Evolutionary conservation across 2,329 filamentous ascomycete species (phyloP), one percentile per base, ranked within the genome.

Genomic region (Anisogramma anomala): DNA sequence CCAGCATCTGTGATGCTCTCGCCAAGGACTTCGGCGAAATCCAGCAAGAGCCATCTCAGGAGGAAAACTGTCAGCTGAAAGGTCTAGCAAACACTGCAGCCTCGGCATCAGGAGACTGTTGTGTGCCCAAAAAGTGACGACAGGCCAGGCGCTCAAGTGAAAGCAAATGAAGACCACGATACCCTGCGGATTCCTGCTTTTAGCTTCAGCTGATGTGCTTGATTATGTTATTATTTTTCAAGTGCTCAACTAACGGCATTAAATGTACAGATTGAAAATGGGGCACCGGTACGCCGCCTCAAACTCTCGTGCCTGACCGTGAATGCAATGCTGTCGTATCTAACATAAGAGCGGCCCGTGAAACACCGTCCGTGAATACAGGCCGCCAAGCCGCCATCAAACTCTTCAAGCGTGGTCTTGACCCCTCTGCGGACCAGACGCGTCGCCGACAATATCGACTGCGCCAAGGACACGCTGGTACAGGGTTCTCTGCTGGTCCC

Each of bases 1-100:
- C 81, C 0, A 53, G 56, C 4, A 64, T 74, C 46, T 84, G 80
- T 52, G 81, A 84, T 56, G 55, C 64, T 18, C 58, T 76, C 6
- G 78, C 75, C 20, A 53, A 50, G 13, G 67, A 72, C 47, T 70
- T 77, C 54, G 75, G 74, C 26, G 78, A 80, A 56, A 51, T 68
- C 14, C 52, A 61, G 28, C 58, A 53, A 36, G 33, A 33, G 10
- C 17, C 40, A 9, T 22, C 40, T 13, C 34, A 11, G 11, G 41
- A 32, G 1, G 41, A 53, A 13, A 58, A 53, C 44, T 61, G 62
- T 47, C 52, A 55, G 17, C 55, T 71, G 27, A 62, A 57, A 41
- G 60, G 60, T 3, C 55, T 76, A 33, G 68, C 67, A 11, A 65
- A 71, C 50, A 57, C 57, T n/a, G 71, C 64, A 7, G 62, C 59